These are phyloP conservation scores for Ballota nigra DNA, from an alignment of 257 asterid genomes.

Conservation along the genomic window DNA sequence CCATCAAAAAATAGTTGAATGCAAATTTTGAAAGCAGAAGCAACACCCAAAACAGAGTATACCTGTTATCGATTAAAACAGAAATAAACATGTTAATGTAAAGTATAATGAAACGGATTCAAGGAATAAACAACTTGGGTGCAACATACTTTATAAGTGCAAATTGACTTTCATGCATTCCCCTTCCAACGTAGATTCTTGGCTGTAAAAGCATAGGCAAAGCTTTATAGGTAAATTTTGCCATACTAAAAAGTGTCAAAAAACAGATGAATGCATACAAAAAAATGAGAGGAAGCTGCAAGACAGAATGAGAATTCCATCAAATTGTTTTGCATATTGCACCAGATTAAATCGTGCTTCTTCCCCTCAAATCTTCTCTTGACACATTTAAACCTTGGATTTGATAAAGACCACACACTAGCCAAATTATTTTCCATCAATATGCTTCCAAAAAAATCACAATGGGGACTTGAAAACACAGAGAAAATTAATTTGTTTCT, in stretches of 20 bases:
- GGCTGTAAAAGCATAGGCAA: constrained; percentile 53
- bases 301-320: background rate
- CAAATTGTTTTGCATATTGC: background rate
- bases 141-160: constrained; percentile 67
- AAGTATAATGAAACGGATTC: constrained; percentile 14
- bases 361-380: background rate
- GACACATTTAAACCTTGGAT: background rate
- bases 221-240: constrained; percentile 21
- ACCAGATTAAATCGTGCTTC: constrained; percentile 14
- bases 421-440: background rate
- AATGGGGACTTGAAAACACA: background rate
- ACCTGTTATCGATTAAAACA: constrained; percentile 42
- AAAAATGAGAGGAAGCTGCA: constrained; percentile 6
- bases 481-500: constrained; percentile 1
- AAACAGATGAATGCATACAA: constrained; percentile 12
- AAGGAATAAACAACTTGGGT: constrained; percentile 12
- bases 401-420: background rate
- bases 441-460: background rate
- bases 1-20: constrained; percentile 66
- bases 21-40: constrained; percentile 63
- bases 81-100: constrained; percentile 5
- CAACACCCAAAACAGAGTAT: constrained; percentile 72
- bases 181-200: constrained; percentile 78
- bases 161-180: constrained; percentile 88
- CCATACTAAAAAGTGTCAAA: constrained; percentile 11